Evolutionary conservation across 2,329 filamentous ascomycete genomes (phyloP), one percentile per base, ranked within the genome.

Genomic region (Microsporum ferrugineum): DNA sequence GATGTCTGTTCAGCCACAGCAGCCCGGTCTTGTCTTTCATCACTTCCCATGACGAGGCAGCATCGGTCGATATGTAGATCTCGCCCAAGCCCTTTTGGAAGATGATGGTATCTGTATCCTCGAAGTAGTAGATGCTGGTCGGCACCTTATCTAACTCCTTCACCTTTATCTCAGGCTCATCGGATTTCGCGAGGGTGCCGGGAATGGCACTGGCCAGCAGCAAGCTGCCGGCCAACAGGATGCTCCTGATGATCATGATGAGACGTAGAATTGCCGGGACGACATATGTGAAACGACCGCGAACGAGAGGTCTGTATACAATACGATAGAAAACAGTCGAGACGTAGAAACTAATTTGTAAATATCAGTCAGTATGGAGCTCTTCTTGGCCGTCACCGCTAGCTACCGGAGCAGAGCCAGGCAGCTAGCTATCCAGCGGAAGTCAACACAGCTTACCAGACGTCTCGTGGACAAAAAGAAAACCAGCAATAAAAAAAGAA

Each of bases 81-180:
- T 84, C 84, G 63, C 81, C 80, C 45, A 81, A 80, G 12, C 79
- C 73, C 57, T 78, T 70, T 2, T 33, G 33, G 14, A 90, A 85
- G 53, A 97, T 75, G 62, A 95, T 79, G 58, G 88, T 83, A 72
- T 96, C 87, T 66, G 89, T 91, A 72, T 92, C 89, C 70, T 94
- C 87, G 71, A 99, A 97, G 76, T 96, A 99, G 76, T 88, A 88
- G 66, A 96, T 78, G 71, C 85, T 85, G 60, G 76, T 71, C 0
- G 90, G 88, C 60, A 80, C 75, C 68, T 85, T 79, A 51, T 87
- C 78, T 75, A 96, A 88, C 55, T 81, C 75, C 59, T 78, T 88
- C 62, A 79, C 76, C 64, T 81, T 79, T 68, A 96, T 80, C 61
- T 80, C 79, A 29, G 91, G 91, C 57, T 79, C 78, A 69, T 85